Base-by-base conservation (phyloP, 805 yeast species). In the Lachancea fermentati region DNA sequence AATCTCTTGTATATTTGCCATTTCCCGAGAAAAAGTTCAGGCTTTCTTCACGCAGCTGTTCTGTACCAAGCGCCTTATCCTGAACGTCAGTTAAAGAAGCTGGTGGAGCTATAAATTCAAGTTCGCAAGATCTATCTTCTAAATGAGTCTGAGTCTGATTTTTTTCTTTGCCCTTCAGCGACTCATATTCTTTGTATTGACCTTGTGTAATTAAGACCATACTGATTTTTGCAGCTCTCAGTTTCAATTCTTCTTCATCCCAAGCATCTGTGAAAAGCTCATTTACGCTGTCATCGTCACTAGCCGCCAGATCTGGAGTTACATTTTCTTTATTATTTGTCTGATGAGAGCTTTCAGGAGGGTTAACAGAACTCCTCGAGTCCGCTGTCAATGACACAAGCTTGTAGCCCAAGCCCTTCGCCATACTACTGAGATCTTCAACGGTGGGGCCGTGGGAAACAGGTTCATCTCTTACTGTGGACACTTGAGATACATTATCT, bases 191-290 rank as follows among this genome's bases (percentile, higher is more conserved):
- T n/a, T 42, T 32, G 13, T 37, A 34, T 12, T 45, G 43, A 3
- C 41, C 43, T 15, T 41, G 34, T 3, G 50, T 34, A 8, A 51
- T 42, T 6, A 51, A 15, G 7, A 34, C 30, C 30, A 49, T 37
- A 45, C 4, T 66, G 64, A 39, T 49, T 6, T 35, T 40, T 7
- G 40, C 24, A 4, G 71, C 63, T 32, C 58, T 59, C 7, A 49
- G 48, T 16, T 41, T 43, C 22, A 66, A 41, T 22, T 13, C 26
- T 4, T 29, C 18, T 14, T 45, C 36, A 13, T 19, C 14, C 17
- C n/a, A 24, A 13, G 11, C 14, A 24, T 17, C 22, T 5, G 11
- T 15, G 16, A 13, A 15, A 32, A 7, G 9, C 9, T 37, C 47
- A 31, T 28, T 36, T 11, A 31, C 39, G 25, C 25, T 24, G 6